Evolutionary conservation across 768 basidiomycete genomes (phyloP), one percentile per base, ranked within the genome.

Genomic region (Naganishia antarctica): DNA sequence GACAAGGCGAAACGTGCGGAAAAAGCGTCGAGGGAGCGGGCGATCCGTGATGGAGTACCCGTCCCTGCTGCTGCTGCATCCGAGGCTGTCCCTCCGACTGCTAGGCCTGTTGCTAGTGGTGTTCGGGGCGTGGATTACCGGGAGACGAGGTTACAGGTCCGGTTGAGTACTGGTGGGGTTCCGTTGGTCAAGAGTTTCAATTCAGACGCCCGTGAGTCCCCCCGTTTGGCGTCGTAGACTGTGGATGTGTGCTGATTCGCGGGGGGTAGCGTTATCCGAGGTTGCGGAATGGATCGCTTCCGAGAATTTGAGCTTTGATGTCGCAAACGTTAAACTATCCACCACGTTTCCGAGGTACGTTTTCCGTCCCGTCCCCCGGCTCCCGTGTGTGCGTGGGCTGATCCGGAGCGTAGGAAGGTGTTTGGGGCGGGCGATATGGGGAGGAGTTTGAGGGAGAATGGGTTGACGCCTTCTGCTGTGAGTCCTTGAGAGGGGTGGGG

Each of bases 1-100:
- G 93, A 96, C 80, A 98, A 92, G 80, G 84, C 84, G 59, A 87
- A 84, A 9, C 85, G 94, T 21, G 90, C 90, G 0, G 91, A 88
- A 73, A 92, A 89, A 71, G 82, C 86, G 1, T 92, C 92, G 0
- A 81, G 86, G 49, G 94, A 97, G 78, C 97, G 97, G 75, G 93
- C 92, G 0, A 74, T 93, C 7, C 84, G 93, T 32, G 91, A 94
- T 37, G 93, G 93, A 0, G 80, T 80, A 60, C 73, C 80, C n/a
- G 72, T 80, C 21, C 70, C 81, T 25, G 79, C 81, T 0, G 50
- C 74, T 0, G 67, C 80, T 4, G 70, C 79, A 8, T 68, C 81
- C 2, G 64, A 81, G 0, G 70, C 79, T 0, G 68, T 81, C 0
- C 66, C 81, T 0, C 40, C 71, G 0, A 65, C 80, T 37, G 67